These are phyloP conservation scores for Pichia exigua DNA, from an alignment of 805 yeast species.

Conservation along the genomic window DNA sequence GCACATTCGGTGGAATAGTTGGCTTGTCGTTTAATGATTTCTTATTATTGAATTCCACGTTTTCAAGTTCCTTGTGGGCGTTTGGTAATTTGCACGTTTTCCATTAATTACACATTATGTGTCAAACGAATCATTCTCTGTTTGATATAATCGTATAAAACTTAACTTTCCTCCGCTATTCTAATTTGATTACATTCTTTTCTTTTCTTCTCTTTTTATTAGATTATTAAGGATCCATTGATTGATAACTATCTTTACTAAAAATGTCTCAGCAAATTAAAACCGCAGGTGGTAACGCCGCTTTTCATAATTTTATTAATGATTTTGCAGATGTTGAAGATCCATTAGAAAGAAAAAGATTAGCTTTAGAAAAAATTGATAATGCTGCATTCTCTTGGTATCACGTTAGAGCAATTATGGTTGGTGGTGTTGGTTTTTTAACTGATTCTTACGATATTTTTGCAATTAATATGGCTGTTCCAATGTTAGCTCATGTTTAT, in stretches of 20 bases:
- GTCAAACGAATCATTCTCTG: too few relatives aligned
- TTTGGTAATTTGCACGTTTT: not conserved
- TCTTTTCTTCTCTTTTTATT: not conserved
- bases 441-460: slow-evolving; percentile 91
- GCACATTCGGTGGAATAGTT: too few relatives aligned
- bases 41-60: too few relatives aligned
- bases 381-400: slow-evolving; percentile 76
- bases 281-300: slow-evolving; percentile 73
- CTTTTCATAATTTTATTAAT: slow-evolving; percentile 74
- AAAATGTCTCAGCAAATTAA: slow-evolving; percentile 8
- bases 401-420: slow-evolving; percentile 71
- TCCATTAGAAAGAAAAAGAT: slow-evolving; percentile 80
- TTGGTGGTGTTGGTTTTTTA: slow-evolving; percentile 91
- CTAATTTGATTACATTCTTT: not conserved
- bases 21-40: too few relatives aligned
- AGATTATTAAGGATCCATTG: not conserved
- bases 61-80: too few relatives aligned
- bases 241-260: not conserved
- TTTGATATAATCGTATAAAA: not conserved
- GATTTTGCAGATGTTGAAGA: slow-evolving; percentile 78
- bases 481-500: slow-evolving; percentile 72
- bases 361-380: slow-evolving; percentile 78
- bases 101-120: not conserved
- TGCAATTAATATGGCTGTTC: slow-evolving; percentile 74
- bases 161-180: not conserved